Base-by-base conservation (phyloP, 2,329 filamentous ascomycete species). In the Cryphonectria radicalis region DNA sequence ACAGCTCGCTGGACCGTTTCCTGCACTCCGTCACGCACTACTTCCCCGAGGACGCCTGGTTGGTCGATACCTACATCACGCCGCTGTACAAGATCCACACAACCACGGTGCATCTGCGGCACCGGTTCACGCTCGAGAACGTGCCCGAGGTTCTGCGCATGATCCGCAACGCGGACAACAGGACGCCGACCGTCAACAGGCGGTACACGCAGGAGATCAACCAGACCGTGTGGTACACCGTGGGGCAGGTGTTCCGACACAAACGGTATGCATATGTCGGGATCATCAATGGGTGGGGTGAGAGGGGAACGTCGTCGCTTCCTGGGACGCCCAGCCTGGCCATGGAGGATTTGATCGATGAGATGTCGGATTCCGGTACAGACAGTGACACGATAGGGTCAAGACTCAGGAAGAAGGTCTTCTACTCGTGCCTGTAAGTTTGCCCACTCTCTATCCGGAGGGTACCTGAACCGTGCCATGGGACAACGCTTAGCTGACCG, bases 401-500 rank as follows among this genome's bases (percentile, higher is more conserved):
- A n/a, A 82, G 84, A 68, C 91, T 89, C 2, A 83, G 88, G 63
- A 81, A 88, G 72, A 91, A 93, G 80, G 90, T 90, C 46, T 97
- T 94, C 76, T 98, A 97, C 79, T 92, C 94, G 76, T 93, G 93
- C 77, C 84, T 98, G 93, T 97, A 83, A 86, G 94, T 89, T 89
- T 63, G 69, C 62, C 4, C 4, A 50, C 22, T 10, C 25, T 22
- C 14, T 22, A 13, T 25, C 14, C 22, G n/a, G 37, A 13, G 1
- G 3, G 40, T 0, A 25, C 2, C 13, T 63, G 37, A 43, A 14
- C 13, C 13, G 4, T 28, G 2, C 35, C 22, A 10, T 2, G 13
- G 10, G 35, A 22, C 7, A 50, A 50, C 6, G 14, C 43, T 22
- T 5, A 22, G 69, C 89, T 89, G 70, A 87, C 89, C 71, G 70